A percentile compares a stretch with the other conserved stretches of the same genome.
Conservation (phyloP, 306 rosid species). For the Prosopis cineraria region DNA sequence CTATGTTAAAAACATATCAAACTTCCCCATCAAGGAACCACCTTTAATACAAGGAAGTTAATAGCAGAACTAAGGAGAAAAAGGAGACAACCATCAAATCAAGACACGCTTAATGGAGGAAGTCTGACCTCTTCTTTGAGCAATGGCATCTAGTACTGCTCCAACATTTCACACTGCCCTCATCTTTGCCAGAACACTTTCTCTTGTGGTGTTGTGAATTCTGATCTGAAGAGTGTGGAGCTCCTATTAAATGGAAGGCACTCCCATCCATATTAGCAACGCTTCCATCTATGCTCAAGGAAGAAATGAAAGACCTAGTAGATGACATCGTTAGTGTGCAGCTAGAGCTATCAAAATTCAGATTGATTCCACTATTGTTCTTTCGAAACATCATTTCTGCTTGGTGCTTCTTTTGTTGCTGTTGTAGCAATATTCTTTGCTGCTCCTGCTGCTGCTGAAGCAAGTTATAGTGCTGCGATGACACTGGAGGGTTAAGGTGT, state of each 20-base stretch:
- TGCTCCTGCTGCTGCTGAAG: conserved; percentile 79
- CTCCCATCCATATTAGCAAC: conserved; percentile 85
- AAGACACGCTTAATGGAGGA: conserved; percentile 1
- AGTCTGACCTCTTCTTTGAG: conserved; percentile 91
- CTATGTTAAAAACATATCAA: neutral
- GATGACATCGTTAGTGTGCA: conserved; percentile 97
- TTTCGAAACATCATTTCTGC: conserved; percentile 77
- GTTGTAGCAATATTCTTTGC: conserved; percentile 67
- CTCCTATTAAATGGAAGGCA: conserved; percentile 82
- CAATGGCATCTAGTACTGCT: conserved; percentile 94
- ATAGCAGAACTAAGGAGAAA: conserved; percentile 1
- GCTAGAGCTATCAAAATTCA: conserved; percentile 87
- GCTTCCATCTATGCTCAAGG: conserved; percentile 93
- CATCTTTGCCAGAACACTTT: conserved; percentile 82
- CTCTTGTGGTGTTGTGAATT: conserved; percentile 84
- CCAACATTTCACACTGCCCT: conserved; percentile 85
- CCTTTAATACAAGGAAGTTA: neutral
- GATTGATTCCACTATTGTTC: conserved; percentile 76
- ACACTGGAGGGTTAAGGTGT: conserved; percentile 54
- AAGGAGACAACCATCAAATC: conserved; percentile 14
- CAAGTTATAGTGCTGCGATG: conserved; percentile 58
- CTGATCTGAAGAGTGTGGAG: conserved; percentile 80
- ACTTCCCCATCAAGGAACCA: conserved; percentile 13
- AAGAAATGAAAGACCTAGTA: conserved; percentile 88
- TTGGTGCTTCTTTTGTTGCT: conserved; percentile 68